These are phyloP conservation scores for Sisymbrium irio DNA, from an alignment of 345 rosid species.

Conservation along the genomic window DNA sequence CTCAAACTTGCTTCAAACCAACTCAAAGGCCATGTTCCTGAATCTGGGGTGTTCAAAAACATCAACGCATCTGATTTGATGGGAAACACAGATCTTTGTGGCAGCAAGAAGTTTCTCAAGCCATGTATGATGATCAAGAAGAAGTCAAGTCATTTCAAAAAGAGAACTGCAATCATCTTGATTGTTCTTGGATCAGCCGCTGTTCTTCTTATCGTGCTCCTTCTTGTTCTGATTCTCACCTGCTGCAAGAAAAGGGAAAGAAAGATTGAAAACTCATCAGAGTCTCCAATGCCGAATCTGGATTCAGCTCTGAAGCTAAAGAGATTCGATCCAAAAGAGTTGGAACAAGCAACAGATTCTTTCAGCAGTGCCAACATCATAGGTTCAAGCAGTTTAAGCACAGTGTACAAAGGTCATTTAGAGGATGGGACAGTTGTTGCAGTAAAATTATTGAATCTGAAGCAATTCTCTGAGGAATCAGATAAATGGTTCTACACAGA, in stretches of 20 bases:
- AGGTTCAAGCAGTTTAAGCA: constrained; percentile 77
- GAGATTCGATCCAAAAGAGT: constrained; percentile 54
- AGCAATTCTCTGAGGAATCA: constrained; percentile 60
- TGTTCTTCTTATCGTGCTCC: constrained; percentile 28
- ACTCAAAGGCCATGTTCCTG: constrained; percentile 73
- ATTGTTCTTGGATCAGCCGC: constrained; percentile 45
- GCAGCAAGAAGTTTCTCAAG: constrained; percentile 42
- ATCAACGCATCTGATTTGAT: constrained; percentile 44
- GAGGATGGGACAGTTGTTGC: constrained; percentile 63
- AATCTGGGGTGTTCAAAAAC: constrained; percentile 56
- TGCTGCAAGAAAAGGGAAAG: constrained; percentile 26
- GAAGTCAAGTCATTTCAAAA: constrained; percentile 44
- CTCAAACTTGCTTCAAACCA: constrained; percentile 70
- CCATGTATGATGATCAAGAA: constrained; percentile 43
- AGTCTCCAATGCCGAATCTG: constrained; percentile 43
- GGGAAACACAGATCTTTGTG: constrained; percentile 75
- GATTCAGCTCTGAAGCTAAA: constrained; percentile 46
- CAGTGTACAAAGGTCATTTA: constrained; percentile 70
- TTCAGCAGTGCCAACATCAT: constrained; percentile 56
- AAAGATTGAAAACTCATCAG: constrained; percentile 30
- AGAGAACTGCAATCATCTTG: constrained; percentile 39
- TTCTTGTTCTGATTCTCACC: constrained; percentile 34
- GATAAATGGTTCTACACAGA: constrained; percentile 77
- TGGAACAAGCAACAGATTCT: constrained; percentile 59
- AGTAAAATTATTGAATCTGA: constrained; percentile 71